phyloP scores from a whole-genome alignment of 805 yeast species.

The Yamadazyma nakazawae region DNA sequence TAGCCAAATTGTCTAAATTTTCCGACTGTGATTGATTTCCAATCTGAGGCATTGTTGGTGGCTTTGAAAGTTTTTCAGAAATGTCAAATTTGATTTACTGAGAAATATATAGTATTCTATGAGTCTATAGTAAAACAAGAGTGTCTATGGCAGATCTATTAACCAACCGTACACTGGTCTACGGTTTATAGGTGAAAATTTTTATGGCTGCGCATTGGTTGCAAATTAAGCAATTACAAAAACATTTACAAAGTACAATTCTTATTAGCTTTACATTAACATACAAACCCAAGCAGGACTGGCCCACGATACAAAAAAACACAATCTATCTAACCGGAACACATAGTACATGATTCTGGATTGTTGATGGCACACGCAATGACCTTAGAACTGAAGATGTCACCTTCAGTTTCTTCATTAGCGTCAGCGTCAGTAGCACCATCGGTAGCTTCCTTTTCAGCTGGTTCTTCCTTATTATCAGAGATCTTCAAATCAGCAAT shows the following conservation, averaged over 20 bases:
- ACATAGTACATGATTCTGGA: constrained; percentile 98
- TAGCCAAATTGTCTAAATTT: neutral
- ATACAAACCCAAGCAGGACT: constrained; percentile 6
- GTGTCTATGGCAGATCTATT: no score
- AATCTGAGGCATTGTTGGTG: neutral
- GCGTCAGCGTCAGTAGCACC: constrained; percentile 13
- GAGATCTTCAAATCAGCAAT: constrained; percentile 42
- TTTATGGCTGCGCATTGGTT: neutral
- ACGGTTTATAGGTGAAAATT: neutral
- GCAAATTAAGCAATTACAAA: neutral
- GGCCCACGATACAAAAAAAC: constrained; percentile 4
- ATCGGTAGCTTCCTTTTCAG: constrained; percentile 11
- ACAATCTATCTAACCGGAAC: constrained; percentile 69
- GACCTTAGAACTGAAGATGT: constrained; percentile 88
- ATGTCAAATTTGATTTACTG: neutral
- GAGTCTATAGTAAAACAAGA: neutral
- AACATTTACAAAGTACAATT: no score
- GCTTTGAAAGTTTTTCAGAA: neutral
- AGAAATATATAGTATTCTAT: neutral
- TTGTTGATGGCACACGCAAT: constrained; percentile 96
- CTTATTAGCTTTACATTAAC: constrained; percentile 6
- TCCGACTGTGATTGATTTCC: neutral
- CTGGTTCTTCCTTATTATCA: constrained; percentile 20
- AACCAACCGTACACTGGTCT: no score
- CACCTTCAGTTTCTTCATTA: constrained; percentile 46